These are phyloP conservation scores for Microsporum audouinii DNA, from an alignment of 2,329 filamentous ascomycete genomes.

Conservation along the genomic window DNA sequence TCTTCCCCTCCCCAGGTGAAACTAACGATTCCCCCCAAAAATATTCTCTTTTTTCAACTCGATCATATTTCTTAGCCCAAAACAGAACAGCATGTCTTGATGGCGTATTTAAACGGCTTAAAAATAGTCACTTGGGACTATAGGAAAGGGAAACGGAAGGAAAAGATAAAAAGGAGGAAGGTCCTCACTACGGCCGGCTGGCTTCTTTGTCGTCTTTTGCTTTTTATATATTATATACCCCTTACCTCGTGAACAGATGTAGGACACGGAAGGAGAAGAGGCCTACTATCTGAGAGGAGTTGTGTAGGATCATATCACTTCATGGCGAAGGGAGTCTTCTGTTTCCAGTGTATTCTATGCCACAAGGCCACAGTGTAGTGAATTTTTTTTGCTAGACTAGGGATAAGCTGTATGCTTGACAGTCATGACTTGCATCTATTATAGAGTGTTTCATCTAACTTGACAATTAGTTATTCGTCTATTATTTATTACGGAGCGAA, in stretches of 20 bases:
- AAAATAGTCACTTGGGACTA: not conserved
- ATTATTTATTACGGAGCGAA: too few relatives aligned
- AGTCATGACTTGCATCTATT: not conserved
- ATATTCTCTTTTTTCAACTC: not conserved
- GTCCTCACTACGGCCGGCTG: not conserved
- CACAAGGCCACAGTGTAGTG: not conserved
- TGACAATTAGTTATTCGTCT: too few relatives aligned
- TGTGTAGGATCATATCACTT: not conserved
- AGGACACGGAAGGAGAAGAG: not conserved
- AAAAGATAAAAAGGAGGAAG: not conserved
- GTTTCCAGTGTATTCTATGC: not conserved
- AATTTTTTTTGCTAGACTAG: not conserved
- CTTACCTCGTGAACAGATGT: not conserved
- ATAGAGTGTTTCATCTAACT: too few relatives aligned
- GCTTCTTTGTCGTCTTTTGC: not conserved
- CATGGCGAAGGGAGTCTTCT: not conserved
- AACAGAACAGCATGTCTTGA: not conserved
- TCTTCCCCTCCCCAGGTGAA: not conserved
- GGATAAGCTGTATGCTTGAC: not conserved
- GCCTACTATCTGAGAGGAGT: not conserved
- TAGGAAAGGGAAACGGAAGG: not conserved
- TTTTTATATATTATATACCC: not conserved
- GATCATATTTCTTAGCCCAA: not conserved
- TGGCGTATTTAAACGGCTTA: not conserved
- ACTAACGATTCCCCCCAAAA: not conserved